Evolutionary conservation across 2,329 filamentous ascomycete genomes (phyloP), one percentile per base, ranked within the genome.

Genomic region (Colletotrichum sojae): DNA sequence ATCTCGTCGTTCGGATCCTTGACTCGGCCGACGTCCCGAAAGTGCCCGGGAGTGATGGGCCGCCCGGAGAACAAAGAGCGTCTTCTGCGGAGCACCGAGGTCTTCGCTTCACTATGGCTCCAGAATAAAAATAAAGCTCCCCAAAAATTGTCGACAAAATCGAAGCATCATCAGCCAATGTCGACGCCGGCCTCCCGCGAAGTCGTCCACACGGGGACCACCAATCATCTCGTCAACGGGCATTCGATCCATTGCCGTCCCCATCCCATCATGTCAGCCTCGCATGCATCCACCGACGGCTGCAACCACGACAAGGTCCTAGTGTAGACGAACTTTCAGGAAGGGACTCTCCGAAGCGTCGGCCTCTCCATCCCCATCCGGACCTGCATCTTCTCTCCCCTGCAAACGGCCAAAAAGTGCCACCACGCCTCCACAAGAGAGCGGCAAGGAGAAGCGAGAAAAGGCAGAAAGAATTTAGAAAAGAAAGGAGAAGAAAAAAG

Each of bases 301-400:
- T 55, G n/a, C 40, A n/a, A 63, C 40, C n/a, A 55, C 27, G 43
- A 43, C 45, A 39, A 58, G 20, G 53, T 27, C 39, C 45, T 48
- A n/a, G n/a, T n/a, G n/a, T n/a, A 27, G 63, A 46, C 18, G 36
- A 51, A n/a, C 22, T 16, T 36, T 25, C 46, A 59, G 18, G 40
- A 69, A n/a, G 31, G 48, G 20, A 58, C 18, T 22, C 53, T 65
- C 55, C 52, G 25, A 57, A 56, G 52, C 54, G 13, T 63, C 64
- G 59, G 59, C 53, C 45, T 53, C 27, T 22, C 39, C 22, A 22
- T 68, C 61, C 61, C n/a, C 40, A 65, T 69, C 66, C 66, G 66
- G 66, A 31, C 49, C 40, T 48, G 61, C 40, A 22, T 54, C 40
- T 65, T 48, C 40, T 9, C 39, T 59, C 31, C 54, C 61, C 66